These are phyloP conservation scores for Coriolopsis trogii DNA, from an alignment of 1,284 basidiomycete species.

Conservation along the genomic window DNA sequence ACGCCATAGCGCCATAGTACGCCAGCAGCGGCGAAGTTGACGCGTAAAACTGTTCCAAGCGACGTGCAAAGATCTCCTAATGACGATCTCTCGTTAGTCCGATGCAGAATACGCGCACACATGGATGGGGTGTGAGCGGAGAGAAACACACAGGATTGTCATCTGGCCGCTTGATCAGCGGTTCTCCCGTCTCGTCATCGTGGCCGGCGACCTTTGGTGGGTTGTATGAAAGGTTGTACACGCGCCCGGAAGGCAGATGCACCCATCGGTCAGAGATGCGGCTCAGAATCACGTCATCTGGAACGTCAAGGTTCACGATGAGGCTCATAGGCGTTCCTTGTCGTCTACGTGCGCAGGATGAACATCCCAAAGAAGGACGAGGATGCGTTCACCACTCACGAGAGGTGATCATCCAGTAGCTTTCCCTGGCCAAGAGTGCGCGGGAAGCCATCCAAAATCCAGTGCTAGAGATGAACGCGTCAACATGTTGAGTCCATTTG, in stretches of 20 bases:
- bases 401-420: slow-evolving; percentile 77
- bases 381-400: slow-evolving; percentile 45
- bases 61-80: slow-evolving; percentile 83
- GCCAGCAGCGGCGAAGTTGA: slow-evolving; percentile 86
- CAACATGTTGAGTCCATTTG: slow-evolving; percentile 1
- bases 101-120: slow-evolving; percentile 7
- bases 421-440: slow-evolving; percentile 90
- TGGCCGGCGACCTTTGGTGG: slow-evolving; percentile 84
- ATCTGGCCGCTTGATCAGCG: slow-evolving; percentile 87
- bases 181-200: slow-evolving; percentile 94
- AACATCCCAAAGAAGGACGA: background rate
- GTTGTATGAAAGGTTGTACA: slow-evolving; percentile 94
- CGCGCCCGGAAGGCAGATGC: slow-evolving; percentile 89
- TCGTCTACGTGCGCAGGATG: slow-evolving; percentile 42
- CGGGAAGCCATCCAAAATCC: slow-evolving; percentile 97
- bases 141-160: slow-evolving; percentile 81
- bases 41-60: slow-evolving; percentile 83
- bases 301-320: slow-evolving; percentile 90
- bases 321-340: slow-evolving; percentile 74
- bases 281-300: slow-evolving; percentile 87
- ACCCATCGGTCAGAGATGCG: slow-evolving; percentile 95
- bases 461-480: slow-evolving; percentile 54
- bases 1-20: slow-evolving; percentile 60
- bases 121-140: background rate
- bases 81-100: background rate